Conservation (phyloP, 768 basidiomycete genomes). For the Tubosaeta brunneosetosa region DNA sequence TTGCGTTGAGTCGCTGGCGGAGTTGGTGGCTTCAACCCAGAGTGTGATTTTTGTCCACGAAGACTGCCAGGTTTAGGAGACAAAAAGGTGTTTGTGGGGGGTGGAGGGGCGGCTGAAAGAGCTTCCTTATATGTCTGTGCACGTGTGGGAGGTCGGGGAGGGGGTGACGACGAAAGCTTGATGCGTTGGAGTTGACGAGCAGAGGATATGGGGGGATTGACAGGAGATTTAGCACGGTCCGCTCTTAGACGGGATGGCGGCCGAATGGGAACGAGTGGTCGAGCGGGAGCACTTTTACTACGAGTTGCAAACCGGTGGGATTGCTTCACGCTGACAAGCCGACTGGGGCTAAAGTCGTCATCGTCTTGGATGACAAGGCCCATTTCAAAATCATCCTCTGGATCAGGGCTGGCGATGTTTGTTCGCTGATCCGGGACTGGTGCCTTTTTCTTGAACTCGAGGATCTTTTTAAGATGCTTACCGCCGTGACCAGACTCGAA, state of each 20-base stretch:
- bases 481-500: slow-evolving; percentile 68
- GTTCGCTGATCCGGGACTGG: slow-evolving; percentile 52
- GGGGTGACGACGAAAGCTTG: slow-evolving; percentile 66
- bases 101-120: slow-evolving; percentile 45
- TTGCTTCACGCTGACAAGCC: slow-evolving; percentile 52
- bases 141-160: slow-evolving; percentile 46
- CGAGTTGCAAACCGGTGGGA: slow-evolving; percentile 43
- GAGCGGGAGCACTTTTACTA: slow-evolving; percentile 57
- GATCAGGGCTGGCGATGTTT: slow-evolving; percentile 55
- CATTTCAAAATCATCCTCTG: slow-evolving; percentile 81
- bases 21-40: slow-evolving; percentile 71
- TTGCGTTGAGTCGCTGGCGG: slow-evolving; percentile 61
- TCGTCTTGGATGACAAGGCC: slow-evolving; percentile 83
- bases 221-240: slow-evolving; percentile 70
- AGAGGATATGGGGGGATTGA: slow-evolving; percentile 66
- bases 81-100: slow-evolving; percentile 54
- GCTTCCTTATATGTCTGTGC: slow-evolving; percentile 58
- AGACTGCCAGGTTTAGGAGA: slow-evolving; percentile 68
- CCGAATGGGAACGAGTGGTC: slow-evolving; percentile 45
- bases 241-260: slow-evolving; percentile 59
- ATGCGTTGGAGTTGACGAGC: slow-evolving; percentile 64
- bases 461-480: slow-evolving; percentile 44
- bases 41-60: slow-evolving; percentile 80
- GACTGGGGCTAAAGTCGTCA: slow-evolving; percentile 74
- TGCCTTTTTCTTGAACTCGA: slow-evolving; percentile 50